Evolutionary conservation across 495 filamentous ascomycete genomes (phyloP).

Genomic region (Penicillium lagena): DNA sequence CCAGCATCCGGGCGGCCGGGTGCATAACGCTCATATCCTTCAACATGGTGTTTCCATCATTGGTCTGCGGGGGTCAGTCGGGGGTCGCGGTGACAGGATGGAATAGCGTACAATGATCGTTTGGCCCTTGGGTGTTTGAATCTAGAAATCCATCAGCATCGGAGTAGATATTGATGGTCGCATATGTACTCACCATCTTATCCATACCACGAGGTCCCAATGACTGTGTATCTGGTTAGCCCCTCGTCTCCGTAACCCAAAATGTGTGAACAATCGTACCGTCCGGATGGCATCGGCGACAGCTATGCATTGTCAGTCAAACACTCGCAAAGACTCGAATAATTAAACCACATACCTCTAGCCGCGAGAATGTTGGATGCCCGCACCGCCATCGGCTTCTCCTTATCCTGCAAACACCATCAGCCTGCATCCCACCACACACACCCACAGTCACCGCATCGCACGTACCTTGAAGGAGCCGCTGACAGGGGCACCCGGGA

Average conservation of each 20-base stretch:
- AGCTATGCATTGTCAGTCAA: conserved; percentile 47
- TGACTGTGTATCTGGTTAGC: conserved; percentile 46
- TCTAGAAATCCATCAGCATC: conserved; percentile 41
- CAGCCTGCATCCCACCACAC: conserved; percentile 36
- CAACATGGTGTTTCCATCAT: conserved; percentile 98
- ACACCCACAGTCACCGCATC: conserved; percentile 18
- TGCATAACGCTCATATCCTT: conserved; percentile 99
- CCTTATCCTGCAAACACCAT: conserved; percentile 70
- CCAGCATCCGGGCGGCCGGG: conserved; percentile 96
- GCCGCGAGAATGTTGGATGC: conserved; percentile 94
- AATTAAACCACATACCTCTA: conserved; percentile 56
- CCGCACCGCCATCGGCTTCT: conserved; percentile 96
- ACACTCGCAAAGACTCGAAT: not conserved
- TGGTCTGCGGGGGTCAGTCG: conserved; percentile 53
- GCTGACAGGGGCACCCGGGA: conserved; percentile 52
- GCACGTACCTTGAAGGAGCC: conserved; percentile 71
- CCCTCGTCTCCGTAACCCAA: conserved; percentile 28
- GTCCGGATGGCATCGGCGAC: conserved; percentile 96
- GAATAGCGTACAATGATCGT: conserved; percentile 70
- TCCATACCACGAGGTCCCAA: conserved; percentile 81
- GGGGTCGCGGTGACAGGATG: conserved; percentile 5
- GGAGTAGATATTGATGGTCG: not conserved
- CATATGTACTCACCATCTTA: conserved; percentile 66
- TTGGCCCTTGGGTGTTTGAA: conserved; percentile 90
- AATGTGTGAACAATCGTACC: conserved; percentile 31